Percentiles rank a stretch among this genome's conserved stretches.
These are phyloP conservation scores for Solanum gandarillasii DNA, from an alignment of 257 asterid species.

Conservation along the genomic window DNA sequence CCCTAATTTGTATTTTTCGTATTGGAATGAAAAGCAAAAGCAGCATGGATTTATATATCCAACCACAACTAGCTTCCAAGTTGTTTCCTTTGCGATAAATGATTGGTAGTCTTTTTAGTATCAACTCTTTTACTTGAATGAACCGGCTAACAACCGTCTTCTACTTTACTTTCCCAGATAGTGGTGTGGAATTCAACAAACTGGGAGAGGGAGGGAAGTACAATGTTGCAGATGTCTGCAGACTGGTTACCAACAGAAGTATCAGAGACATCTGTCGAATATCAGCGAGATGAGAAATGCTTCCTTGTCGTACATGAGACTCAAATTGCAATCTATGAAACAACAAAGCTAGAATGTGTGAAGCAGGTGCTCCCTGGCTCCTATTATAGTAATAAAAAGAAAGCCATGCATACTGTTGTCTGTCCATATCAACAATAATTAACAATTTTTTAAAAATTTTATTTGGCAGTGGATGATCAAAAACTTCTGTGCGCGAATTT, in stretches of 20 bases:
- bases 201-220: slow-evolving; percentile 53
- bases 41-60: not conserved
- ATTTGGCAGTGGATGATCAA: slow-evolving; percentile 50
- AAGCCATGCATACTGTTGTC: not conserved
- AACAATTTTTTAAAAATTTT: not conserved
- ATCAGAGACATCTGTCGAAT: slow-evolving; percentile 46
- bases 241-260: slow-evolving; percentile 38
- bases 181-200: slow-evolving; percentile 47
- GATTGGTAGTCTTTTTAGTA: not conserved
- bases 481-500: slow-evolving; percentile 49
- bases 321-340: slow-evolving; percentile 64
- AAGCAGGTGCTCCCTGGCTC: slow-evolving; percentile 36
- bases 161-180: slow-evolving; percentile 27
- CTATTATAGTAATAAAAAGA: not conserved
- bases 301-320: slow-evolving; percentile 71
- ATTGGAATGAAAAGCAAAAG: not conserved
- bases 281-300: slow-evolving; percentile 41
- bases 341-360: slow-evolving; percentile 38
- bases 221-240: slow-evolving; percentile 33
- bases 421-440: not conserved
- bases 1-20: not conserved
- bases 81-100: not conserved
- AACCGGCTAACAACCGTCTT: not conserved
- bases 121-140: not conserved
- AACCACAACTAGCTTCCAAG: not conserved